phyloP scores from a whole-genome alignment of 257 asterid species.

The Striga asiatica region DNA sequence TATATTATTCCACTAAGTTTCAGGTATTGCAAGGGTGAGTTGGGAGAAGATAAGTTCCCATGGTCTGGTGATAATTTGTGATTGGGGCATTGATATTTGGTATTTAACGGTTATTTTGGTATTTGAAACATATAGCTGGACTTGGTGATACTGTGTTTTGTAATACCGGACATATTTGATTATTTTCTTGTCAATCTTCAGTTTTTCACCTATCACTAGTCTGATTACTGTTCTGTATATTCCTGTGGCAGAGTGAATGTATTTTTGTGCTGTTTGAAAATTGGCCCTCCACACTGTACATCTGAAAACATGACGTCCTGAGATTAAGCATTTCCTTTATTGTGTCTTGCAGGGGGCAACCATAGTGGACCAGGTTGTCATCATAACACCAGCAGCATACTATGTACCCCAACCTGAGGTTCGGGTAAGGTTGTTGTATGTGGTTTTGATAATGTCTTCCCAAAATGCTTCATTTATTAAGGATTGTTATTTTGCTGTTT shows the following conservation, averaged over 20 bases:
- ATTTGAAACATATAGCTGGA: neutral
- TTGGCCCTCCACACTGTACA: too few species aligned
- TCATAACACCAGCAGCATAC: conserved; percentile 39
- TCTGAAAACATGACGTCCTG: neutral
- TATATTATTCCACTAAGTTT: neutral
- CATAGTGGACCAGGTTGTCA: conserved; percentile 57
- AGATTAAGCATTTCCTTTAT: neutral
- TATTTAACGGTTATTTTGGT: neutral
- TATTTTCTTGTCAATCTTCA: neutral
- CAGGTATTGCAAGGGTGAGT: neutral
- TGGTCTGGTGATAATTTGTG: neutral
- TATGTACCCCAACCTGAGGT: conserved; percentile 32
- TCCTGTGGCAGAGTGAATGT: too few species aligned
- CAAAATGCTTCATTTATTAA: neutral
- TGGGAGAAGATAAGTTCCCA: neutral
- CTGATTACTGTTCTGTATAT: neutral
- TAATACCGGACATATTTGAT: neutral
- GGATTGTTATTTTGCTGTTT: conserved; percentile 3
- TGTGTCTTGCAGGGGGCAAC: conserved; percentile 49
- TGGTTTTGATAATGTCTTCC: neutral
- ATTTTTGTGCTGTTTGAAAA: neutral
- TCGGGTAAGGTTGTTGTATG: conserved; percentile 25
- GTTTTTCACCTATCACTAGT: neutral
- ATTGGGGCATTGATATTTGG: neutral
- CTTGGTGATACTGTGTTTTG: neutral